phyloP scores from a whole-genome alignment of 2,329 filamentous ascomycete species.

The Hawksworthiomyces lignivorus region DNA sequence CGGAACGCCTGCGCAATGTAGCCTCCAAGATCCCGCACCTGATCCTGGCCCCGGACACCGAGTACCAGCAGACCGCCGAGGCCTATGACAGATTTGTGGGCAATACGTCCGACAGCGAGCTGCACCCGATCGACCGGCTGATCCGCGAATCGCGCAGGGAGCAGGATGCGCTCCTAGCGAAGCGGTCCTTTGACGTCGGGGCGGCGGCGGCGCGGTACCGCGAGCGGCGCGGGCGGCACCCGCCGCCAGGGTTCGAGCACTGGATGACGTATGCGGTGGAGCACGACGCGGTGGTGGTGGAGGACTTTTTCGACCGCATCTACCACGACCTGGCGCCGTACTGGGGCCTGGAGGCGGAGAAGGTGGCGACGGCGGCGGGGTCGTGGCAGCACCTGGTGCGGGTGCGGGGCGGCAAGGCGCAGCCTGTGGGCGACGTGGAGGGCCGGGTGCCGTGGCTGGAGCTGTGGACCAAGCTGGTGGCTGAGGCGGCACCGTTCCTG shows the following conservation, averaged over 20 bases:
- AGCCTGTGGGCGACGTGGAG: constrained; percentile 29
- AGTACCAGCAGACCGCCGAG: constrained; percentile 1
- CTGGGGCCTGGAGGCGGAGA: constrained; percentile 41
- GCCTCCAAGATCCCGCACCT: constrained; percentile 8
- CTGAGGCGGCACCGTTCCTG: constrained; percentile 43
- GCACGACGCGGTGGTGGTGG: constrained; percentile 34
- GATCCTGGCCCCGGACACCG: constrained; percentile 2
- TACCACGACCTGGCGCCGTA: constrained; percentile 46
- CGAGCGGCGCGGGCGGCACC: constrained; percentile 38
- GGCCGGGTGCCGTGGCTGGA: constrained; percentile 37
- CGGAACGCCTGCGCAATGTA: constrained; percentile 1
- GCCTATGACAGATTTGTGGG: constrained; percentile 4
- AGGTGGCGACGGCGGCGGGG: constrained; percentile 27
- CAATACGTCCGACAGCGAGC: constrained; percentile 5
- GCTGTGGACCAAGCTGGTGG: constrained; percentile 41
- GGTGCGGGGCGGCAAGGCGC: constrained; percentile 38
- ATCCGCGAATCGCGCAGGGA: constrained; percentile 31
- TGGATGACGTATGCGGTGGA: constrained; percentile 39
- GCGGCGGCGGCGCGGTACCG: constrained; percentile 39
- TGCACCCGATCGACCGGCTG: constrained; percentile 38
- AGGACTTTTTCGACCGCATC: constrained; percentile 46
- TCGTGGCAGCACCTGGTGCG: constrained; percentile 38
- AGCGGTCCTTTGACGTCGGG: constrained; percentile 34
- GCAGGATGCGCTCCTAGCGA: constrained; percentile 31
- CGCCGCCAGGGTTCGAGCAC: constrained; percentile 39